Evolutionary conservation across 345 rosid species (phyloP), one percentile per base, ranked within the genome.

Genomic region (Rhodomyrtus tomentosa): DNA sequence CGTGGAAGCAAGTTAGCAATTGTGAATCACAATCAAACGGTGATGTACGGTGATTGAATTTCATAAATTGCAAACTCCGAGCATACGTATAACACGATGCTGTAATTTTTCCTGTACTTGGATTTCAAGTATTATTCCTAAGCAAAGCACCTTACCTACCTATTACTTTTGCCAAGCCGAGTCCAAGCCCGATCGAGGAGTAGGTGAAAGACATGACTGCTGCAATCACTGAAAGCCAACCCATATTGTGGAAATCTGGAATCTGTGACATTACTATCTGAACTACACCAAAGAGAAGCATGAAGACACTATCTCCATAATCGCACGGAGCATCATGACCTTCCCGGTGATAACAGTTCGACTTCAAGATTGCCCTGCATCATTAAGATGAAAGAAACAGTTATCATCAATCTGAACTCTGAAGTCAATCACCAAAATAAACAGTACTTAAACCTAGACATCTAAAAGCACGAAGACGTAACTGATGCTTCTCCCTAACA

Each of bases 171-270:
- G 84, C 84, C 13, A 92, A 3, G 74, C 94, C 93, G 73, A 93
- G 94, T 59, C 82, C 93, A 2, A 89, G 76, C 73, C 96, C 96
- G 0, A 90, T 91, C 38, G 74, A 88, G 56, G 96, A 56, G 83
- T 93, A 93, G 55, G 91, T 24, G 49, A 91, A 89, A 82, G 95
- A 91, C 96, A 92, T 92, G 85, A 84, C 24, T 11, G 95, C 93
- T 74, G 96, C 92, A 48, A 89, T 10, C 38, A 90, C 11, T 2
- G 96, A 93, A 22, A 93, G 90, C 91, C 93, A 91, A 38, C 81
- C 50, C 80, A 93, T 86, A 88, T 89, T 88, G 82, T 92, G 93
- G 80, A 90, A 91, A 88, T 92, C 89, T 15, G 94, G 94, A 68
- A 88, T 89, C 82, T 92, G 94, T 10, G 96, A 90, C 32, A 92